Evolutionary conservation across 257 asterid genomes (phyloP).

Genomic region (Nicotiana undulata): DNA sequence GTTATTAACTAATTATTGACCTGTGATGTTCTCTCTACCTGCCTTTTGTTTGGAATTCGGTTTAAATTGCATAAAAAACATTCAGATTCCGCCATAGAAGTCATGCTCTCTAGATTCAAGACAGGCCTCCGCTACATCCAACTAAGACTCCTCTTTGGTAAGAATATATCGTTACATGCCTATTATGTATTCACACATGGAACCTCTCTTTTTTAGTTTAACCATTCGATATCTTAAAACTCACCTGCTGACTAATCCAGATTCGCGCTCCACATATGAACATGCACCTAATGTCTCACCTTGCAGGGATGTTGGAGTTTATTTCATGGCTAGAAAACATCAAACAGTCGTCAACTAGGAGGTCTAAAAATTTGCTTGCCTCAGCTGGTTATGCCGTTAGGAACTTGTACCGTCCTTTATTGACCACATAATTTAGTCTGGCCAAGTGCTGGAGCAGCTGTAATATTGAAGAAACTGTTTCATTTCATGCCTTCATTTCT

Average conservation of each 20-base stretch:
- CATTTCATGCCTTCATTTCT: not conserved
- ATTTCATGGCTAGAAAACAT: constrained; percentile 15
- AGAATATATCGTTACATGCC: constrained; percentile 3
- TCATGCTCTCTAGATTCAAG: constrained; percentile 30
- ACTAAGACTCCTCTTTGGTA: constrained; percentile 55
- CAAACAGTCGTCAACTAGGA: constrained; percentile 2
- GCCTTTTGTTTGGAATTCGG: not conserved
- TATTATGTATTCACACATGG: not conserved
- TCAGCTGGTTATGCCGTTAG: constrained; percentile 9
- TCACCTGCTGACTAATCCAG: no score
- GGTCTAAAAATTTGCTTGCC: constrained; percentile 1
- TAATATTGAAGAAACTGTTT: not conserved
- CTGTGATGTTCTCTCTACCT: not conserved
- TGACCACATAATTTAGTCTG: not conserved
- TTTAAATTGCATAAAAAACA: not conserved
- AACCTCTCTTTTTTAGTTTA: not conserved
- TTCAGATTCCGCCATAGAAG: constrained; percentile 35
- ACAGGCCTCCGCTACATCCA: constrained; percentile 41
- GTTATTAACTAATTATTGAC: not conserved
- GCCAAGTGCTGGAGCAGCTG: not conserved
- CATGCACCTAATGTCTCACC: not conserved
- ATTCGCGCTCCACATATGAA: not conserved
- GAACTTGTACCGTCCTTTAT: not conserved
- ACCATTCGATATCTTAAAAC: no score
- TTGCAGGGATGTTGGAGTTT: constrained; percentile 19